A percentile compares a stretch with the other conserved stretches of the same genome.
Conservation (phyloP, 2,329 filamentous ascomycete genomes). For the Berkeleyomyces rouxiae region DNA sequence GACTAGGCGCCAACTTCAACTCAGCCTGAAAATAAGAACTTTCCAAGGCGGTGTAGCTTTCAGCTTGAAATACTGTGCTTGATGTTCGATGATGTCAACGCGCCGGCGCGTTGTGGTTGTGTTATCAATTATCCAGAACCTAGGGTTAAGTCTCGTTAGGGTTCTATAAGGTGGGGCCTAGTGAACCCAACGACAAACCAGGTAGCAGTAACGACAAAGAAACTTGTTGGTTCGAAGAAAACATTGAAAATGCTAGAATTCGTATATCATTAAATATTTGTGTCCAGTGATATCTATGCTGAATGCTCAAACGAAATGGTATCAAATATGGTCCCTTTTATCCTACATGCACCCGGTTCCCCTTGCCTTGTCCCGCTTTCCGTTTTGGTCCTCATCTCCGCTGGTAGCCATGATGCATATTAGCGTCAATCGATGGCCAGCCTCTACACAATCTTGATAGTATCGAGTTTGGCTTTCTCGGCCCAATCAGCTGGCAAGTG, state of each 20-base stretch:
- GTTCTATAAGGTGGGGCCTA: not conserved
- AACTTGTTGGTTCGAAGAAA: not conserved
- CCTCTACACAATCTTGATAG: constrained; percentile 11
- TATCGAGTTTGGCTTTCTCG: constrained; percentile 13
- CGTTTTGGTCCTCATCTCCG: too few relatives aligned
- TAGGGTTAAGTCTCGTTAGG: not conserved
- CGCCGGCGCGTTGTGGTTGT: not conserved
- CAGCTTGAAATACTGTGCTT: too few relatives aligned
- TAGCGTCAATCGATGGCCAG: too few relatives aligned
- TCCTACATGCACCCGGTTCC: not conserved
- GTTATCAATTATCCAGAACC: not conserved
- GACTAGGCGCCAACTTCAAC: too few relatives aligned
- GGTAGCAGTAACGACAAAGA: not conserved
- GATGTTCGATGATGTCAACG: constrained; percentile 1
- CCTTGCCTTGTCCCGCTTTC: not conserved
- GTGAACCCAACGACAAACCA: not conserved
- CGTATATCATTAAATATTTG: constrained; percentile 7
- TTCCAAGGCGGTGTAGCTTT: not conserved
- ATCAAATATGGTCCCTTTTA: constrained; percentile 7
- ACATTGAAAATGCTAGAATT: not conserved
- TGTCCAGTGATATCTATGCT: not conserved
- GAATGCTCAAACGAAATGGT: constrained; percentile 7
- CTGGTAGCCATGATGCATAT: not conserved
- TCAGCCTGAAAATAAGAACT: too few relatives aligned
- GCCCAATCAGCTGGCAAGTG: constrained; percentile 12